phyloP scores from a whole-genome alignment of 305 asterid species.

The Solanum hybrid region DNA sequence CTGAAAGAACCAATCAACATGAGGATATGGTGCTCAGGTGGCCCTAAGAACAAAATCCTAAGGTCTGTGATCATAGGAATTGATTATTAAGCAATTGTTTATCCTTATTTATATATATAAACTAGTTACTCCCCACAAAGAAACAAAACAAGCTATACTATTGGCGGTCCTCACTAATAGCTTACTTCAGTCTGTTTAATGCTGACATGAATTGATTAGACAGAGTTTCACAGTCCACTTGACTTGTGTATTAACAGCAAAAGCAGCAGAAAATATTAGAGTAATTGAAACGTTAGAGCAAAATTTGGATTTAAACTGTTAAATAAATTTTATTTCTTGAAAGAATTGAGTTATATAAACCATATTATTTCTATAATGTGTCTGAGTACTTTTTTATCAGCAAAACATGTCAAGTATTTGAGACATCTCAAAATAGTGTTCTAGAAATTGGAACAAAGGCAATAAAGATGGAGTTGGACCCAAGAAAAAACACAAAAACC shows the following conservation, averaged over 20 bases:
- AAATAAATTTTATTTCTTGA: not conserved
- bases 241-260: not conserved
- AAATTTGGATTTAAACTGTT: not conserved
- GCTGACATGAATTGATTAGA: not conserved
- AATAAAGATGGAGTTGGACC: not conserved
- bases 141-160: not conserved
- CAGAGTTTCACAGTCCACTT: not conserved
- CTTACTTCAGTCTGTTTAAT: not conserved
- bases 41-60: not conserved
- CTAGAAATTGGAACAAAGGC: not conserved
- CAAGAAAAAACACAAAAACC: not conserved
- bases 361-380: not conserved
- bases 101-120: not conserved
- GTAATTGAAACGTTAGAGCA: not conserved
- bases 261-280: not conserved
- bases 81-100: not conserved
- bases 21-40: not conserved
- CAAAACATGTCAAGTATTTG: not conserved
- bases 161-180: not conserved
- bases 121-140: not conserved
- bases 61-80: not conserved
- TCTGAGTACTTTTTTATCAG: not conserved
- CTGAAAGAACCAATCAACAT: not conserved
- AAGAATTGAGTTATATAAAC: not conserved
- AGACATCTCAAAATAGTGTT: not conserved